Evolutionary conservation across 441 rosid species (phyloP).

Genomic region (Caryocar brasiliense): DNA sequence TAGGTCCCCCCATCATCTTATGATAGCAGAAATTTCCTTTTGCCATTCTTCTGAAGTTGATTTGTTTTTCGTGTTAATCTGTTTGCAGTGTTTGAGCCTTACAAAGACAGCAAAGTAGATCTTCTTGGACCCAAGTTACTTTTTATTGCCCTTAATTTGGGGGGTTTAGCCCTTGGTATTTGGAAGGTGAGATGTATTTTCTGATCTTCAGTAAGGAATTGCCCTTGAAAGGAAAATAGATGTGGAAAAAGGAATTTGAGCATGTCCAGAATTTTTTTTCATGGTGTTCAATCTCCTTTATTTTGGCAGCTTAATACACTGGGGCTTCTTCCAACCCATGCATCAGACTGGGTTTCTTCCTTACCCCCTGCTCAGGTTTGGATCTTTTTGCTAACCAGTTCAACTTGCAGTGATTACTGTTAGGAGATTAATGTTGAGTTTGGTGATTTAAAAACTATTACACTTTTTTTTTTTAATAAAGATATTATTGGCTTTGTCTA

Average conservation of each 20-base stretch:
- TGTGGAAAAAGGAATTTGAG: neutral
- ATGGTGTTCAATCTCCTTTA: conserved; percentile 10
- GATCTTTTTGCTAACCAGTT: neutral
- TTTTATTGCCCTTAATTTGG: conserved; percentile 85
- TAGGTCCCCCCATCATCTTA: neutral
- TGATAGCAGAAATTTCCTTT: neutral
- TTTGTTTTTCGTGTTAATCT: neutral
- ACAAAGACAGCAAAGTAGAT: conserved; percentile 82
- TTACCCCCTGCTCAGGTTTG: conserved; percentile 88
- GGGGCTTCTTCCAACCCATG: conserved; percentile 97
- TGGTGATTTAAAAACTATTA: no score
- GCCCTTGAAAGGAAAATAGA: neutral
- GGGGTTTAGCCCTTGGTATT: conserved; percentile 83
- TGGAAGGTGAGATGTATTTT: conserved; percentile 67
- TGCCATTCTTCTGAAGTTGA: neutral
- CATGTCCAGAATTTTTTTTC: neutral
- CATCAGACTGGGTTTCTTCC: conserved; percentile 98
- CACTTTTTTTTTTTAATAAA: no score
- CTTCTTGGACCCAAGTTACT: conserved; percentile 82
- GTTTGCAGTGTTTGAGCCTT: conserved; percentile 92
- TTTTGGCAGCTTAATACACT: conserved; percentile 75
- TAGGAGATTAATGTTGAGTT: neutral
- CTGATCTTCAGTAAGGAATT: neutral
- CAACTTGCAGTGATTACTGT: neutral
- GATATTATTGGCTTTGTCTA: no score